Conservation (phyloP, 2,329 filamentous ascomycete genomes). For the Colletotrichum graminicola region DNA sequence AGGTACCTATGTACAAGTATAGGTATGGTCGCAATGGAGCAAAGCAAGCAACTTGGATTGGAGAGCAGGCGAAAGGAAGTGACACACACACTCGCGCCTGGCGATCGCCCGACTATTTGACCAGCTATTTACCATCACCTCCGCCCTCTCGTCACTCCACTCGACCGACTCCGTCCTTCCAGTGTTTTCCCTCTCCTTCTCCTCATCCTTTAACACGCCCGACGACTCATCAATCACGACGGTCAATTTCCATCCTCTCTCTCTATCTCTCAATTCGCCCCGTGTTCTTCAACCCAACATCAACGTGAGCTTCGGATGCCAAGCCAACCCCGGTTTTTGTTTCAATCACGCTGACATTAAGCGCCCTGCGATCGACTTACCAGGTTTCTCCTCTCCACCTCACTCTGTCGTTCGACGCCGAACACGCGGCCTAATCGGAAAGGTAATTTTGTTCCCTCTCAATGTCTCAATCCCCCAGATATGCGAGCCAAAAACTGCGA, state of each 20-base stretch:
- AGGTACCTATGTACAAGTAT: not conserved
- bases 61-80: not conserved
- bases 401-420: conserved; percentile 11
- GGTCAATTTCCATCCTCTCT: conserved; percentile 8
- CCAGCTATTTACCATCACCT: conserved; percentile 32
- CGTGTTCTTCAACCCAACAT: conserved; percentile 17
- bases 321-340: conserved; percentile 24
- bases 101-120: conserved; percentile 22
- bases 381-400: conserved; percentile 25
- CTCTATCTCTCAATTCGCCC: not conserved
- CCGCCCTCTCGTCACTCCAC: not conserved
- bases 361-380: conserved; percentile 23
- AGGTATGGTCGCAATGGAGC: not conserved
- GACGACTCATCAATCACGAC: conserved; percentile 19
- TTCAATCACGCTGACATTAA: conserved; percentile 29
- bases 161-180: not conserved
- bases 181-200: not conserved
- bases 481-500: not conserved
- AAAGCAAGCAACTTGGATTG: not conserved
- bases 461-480: not conserved
- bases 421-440: conserved; percentile 10
- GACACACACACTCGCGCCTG: not conserved
- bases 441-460: conserved; percentile 30
- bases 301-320: conserved; percentile 6
- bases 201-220: conserved; percentile 22